These are phyloP conservation scores for Geoglossum cookeanum DNA, from an alignment of 2,329 filamentous ascomycete species.

Conservation along the genomic window DNA sequence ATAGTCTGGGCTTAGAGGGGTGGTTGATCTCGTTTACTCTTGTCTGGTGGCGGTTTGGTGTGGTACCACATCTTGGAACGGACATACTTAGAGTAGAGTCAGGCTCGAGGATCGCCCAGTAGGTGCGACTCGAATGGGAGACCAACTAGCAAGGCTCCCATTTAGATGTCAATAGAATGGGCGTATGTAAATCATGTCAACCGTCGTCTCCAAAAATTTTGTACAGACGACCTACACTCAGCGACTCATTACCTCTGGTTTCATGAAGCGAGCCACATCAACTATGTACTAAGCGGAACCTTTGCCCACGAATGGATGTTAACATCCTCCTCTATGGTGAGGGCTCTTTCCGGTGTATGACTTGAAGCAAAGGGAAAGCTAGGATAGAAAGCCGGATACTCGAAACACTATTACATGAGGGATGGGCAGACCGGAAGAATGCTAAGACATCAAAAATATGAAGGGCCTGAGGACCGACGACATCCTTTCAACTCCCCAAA, in stretches of 20 bases:
- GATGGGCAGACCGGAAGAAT: background rate
- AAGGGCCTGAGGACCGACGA: background rate
- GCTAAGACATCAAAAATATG: background rate
- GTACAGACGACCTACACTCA: background rate
- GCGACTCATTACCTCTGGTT: background rate
- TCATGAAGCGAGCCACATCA: background rate
- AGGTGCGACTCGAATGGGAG: background rate
- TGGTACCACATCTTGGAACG: background rate
- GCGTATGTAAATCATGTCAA: no score
- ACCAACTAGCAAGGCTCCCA: background rate
- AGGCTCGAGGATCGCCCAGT: background rate
- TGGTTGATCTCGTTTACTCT: background rate
- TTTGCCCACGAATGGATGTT: background rate
- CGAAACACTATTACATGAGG: conserved; percentile 1
- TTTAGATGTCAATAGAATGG: background rate
- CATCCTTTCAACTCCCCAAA: background rate
- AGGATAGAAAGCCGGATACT: background rate
- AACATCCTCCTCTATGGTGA: background rate
- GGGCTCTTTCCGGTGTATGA: background rate
- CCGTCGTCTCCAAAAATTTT: background rate
- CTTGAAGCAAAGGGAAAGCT: background rate
- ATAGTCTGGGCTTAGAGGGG: background rate
- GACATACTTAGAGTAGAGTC: background rate
- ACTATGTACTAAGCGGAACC: background rate
- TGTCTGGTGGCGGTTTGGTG: background rate